Evolutionary conservation across 2,329 filamentous ascomycete genomes (phyloP), one percentile per base, ranked within the genome.

Genomic region (Chaetomium sp.): DNA sequence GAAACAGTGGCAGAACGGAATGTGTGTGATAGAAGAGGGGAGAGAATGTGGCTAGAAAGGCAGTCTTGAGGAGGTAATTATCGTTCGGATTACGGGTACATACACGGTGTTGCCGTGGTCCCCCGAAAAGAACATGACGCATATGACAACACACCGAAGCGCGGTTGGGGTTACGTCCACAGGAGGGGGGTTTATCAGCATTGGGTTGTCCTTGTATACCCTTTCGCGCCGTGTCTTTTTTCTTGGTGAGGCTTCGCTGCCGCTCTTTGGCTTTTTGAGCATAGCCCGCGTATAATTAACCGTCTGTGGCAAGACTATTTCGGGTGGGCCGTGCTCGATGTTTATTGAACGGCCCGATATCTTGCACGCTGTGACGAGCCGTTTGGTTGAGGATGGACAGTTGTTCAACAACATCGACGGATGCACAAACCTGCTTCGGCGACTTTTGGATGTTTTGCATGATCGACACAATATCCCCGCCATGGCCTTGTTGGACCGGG

Each of bases 151-250:
- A 27, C 19, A 27, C 19, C 49, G 44, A 55, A 50, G 58, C 52
- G 54, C 45, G 53, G 57, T 60, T 54, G 53, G 19, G 19, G 56
- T 52, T 49, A 57, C 54, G 56, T 36, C 43, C 7, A 19, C 46
- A 52, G 8, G 14, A 37, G 36, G 57, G 53, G 35, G 41, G 40
- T 52, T 35, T 55, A 44, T 49, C 56, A 47, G 54, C 55, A 57
- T 57, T 59, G 58, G 58, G 55, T 54, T 52, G 48, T 45, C 50
- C 55, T 63, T 27, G 59, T 64, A 61, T 64, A 64, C 59, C 60
- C 48, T 52, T 57, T 27, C 19, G 57, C 56, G 52, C 56, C 51
- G 42, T 60, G 56, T 53, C 47, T 54, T 56, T 56, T 52, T 52
- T 12, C 57, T 42, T 27, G 19, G 19, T 27, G 19, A 27, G 19